phyloP scores from a whole-genome alignment of 2,329 filamentous ascomycete species.

The Paecilomyces sp. region DNA sequence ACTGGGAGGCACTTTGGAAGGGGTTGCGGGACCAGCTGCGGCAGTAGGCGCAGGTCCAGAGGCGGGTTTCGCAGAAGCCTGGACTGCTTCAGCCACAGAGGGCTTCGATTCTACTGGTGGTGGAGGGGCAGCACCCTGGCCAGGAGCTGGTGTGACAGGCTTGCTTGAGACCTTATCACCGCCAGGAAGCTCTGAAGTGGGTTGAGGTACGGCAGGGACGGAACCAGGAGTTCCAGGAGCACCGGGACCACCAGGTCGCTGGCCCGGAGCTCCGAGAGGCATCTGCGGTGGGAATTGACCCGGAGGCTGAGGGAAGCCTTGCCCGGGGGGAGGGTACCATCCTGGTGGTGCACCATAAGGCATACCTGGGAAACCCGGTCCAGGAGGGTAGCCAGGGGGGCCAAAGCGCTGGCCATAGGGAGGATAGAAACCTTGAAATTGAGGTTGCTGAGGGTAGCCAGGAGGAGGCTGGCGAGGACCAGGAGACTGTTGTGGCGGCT shows the following conservation, averaged over 20 bases:
- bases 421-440: constrained; percentile 38
- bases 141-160: constrained; percentile 26
- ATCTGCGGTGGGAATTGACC: constrained; percentile 56
- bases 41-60: constrained; percentile 14
- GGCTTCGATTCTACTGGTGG: constrained; percentile 34
- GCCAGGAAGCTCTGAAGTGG: constrained; percentile 38
- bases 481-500: constrained; percentile 41
- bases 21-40: constrained; percentile 12
- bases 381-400: constrained; percentile 46
- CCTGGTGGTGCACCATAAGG: constrained; percentile 68
- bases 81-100: constrained; percentile 28
- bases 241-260: constrained; percentile 21
- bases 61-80: constrained; percentile 14
- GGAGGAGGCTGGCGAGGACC: constrained; percentile 26
- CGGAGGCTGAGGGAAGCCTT: constrained; percentile 63
- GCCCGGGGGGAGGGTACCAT: constrained; percentile 70
- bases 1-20: constrained; percentile 15
- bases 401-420: constrained; percentile 41
- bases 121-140: constrained; percentile 20
- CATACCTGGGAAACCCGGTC: constrained; percentile 65
- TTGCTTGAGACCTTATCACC: constrained; percentile 30
- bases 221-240: constrained; percentile 19
- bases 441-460: constrained; percentile 35
- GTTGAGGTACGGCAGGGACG: constrained; percentile 21
- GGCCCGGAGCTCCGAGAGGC: constrained; percentile 51